A percentile compares a stretch with the other conserved stretches of the same genome.
These are phyloP conservation scores for Candida berthetii DNA, from an alignment of 805 yeast species.

Conservation along the genomic window DNA sequence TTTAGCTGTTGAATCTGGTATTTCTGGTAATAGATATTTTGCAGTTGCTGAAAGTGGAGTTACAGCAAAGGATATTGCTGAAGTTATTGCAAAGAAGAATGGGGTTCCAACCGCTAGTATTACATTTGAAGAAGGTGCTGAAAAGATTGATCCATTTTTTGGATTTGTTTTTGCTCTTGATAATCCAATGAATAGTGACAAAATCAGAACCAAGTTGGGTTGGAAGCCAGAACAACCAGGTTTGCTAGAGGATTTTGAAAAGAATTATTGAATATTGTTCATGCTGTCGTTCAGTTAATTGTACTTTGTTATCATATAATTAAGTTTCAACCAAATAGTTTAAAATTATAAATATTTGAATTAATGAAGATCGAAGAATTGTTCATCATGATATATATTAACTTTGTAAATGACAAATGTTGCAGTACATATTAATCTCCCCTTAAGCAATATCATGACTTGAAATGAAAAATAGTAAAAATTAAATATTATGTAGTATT, in stretches of 20 bases:
- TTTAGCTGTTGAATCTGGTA: constrained; percentile 20
- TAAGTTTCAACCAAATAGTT: too few species aligned
- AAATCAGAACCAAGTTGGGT: constrained; percentile 15
- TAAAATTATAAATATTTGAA: too few species aligned
- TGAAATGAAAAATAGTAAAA: too few species aligned
- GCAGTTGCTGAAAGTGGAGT: constrained; percentile 19
- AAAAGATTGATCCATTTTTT: constrained; percentile 6
- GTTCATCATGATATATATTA: too few species aligned
- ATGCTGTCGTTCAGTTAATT: too few species aligned
- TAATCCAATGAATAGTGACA: constrained; percentile 9
- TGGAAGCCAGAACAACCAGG: constrained; percentile 20
- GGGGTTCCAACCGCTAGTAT: constrained; percentile 10
- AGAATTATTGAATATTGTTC: constrained; percentile 11
- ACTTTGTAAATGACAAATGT: too few species aligned
- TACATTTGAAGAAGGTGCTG: constrained; percentile 9
- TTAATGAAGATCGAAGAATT: too few species aligned
- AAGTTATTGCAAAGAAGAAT: constrained; percentile 15
- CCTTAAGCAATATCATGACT: too few species aligned
- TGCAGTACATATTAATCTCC: too few species aligned
- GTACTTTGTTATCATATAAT: too few species aligned
- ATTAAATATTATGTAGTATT: too few species aligned
- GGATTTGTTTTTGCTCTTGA: constrained; percentile 8
- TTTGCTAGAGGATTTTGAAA: constrained; percentile 19
- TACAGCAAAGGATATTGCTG: constrained; percentile 19
- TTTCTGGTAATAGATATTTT: constrained; percentile 17